Base-by-base conservation (phyloP, 306 rosid species). In the Glycine latifolia region DNA sequence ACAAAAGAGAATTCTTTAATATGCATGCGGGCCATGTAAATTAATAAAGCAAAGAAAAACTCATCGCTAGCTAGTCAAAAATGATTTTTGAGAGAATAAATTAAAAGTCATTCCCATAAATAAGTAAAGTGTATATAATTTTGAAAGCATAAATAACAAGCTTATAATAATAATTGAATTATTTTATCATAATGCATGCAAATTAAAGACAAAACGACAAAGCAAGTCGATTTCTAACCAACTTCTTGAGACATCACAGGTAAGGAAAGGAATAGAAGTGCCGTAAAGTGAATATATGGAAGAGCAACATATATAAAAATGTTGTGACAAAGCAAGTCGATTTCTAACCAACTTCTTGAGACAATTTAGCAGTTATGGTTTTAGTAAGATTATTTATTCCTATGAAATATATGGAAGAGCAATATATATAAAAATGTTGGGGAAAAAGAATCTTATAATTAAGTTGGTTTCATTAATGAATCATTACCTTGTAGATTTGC, bases 241-340 rank as follows among this genome's bases (percentile, higher is more conserved):
- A 84, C 93, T 90, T 88, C 93, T 12, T 77, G 47, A 67, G 87
- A 76, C 69, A 63, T 35, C 61, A 67, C 82, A 1, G 75, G 88
- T 48, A 9, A 3, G 16, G 84, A 77, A 5, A 74, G 68, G 62
- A 75, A 76, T 61, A 66, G 46, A 63, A 85, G 73, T 67, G 79
- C 59, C 55, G 79, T 20, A 20, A n/a, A n/a, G n/a, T n/a, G n/a
- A n/a, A n/a, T n/a, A n/a, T n/a, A n/a, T n/a, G n/a, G n/a, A n/a
- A n/a, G n/a, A n/a, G n/a, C n/a, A n/a, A n/a, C n/a, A n/a, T n/a
- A n/a, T n/a, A n/a, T n/a, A n/a, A n/a, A n/a, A n/a, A n/a, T n/a
- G n/a, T n/a, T n/a, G n/a, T n/a, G n/a, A n/a, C n/a, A n/a, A n/a
- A n/a, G n/a, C n/a, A n/a, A n/a, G n/a, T n/a, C n/a, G n/a, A n/a